These are phyloP conservation scores for Rhizophagus clarus DNA, from an alignment of 192 early-diverging fungal species.

Conservation along the genomic window DNA sequence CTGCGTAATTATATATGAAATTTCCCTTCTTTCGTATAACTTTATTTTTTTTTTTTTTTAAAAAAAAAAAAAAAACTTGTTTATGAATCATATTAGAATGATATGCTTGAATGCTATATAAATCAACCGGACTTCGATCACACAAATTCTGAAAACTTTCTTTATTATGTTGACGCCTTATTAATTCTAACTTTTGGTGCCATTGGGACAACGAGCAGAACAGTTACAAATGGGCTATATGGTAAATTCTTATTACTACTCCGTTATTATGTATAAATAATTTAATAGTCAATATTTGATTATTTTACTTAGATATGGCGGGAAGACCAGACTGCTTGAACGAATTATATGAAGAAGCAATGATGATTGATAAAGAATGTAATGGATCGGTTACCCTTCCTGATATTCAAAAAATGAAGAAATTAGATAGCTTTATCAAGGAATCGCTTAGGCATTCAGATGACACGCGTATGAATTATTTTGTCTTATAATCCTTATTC, in stretches of 20 bases:
- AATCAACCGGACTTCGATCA: background rate
- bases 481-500: background rate
- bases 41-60: background rate
- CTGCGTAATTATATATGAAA: background rate
- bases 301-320: background rate
- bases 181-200: background rate
- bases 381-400: background rate
- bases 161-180: background rate
- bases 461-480: background rate
- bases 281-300: too few species aligned
- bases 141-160: background rate
- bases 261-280: background rate
- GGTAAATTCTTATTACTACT: background rate
- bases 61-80: too few species aligned
- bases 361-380: background rate
- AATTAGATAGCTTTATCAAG: slow-evolving; percentile 15
- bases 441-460: slow-evolving; percentile 1
- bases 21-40: background rate
- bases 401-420: slow-evolving; percentile 1
- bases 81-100: background rate
- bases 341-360: slow-evolving; percentile 9
- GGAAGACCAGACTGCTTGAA: slow-evolving; percentile 7
- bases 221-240: background rate
- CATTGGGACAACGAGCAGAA: background rate
- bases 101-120: background rate